Base-by-base conservation (phyloP, 495 filamentous ascomycete species). In the Sporormia fimetaria region DNA sequence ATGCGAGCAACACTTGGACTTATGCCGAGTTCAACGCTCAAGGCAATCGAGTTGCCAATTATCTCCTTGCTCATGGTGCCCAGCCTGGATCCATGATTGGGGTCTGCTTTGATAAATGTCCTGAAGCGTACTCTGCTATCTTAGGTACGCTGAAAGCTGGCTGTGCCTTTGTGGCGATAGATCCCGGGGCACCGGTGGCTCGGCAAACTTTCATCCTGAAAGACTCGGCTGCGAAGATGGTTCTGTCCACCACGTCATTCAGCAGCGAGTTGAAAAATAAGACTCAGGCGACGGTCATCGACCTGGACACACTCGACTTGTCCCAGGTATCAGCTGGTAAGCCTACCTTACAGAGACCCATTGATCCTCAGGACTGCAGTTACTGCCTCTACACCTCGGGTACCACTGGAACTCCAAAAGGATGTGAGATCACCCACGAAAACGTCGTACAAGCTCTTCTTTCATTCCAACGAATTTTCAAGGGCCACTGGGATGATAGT, bases 341-440 rank as follows among this genome's bases (percentile, higher is more conserved):
- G 20, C 49, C 41, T 3, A 18, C 23, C 3, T 26, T 56, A 9
- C 14, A 23, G 6, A 18, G 53, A 6, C n/a, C 10, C 4, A 44
- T 56, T 16, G 15, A 9, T 18, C 31, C 51, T 4, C 38, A 51
- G 30, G 54, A 77, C 48, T 61, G 68, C 0, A 76, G 70, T 36
- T 87, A 87, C 55, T 83, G 78, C 43, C 65, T 86, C 2, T 92
- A 83, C 59, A 88, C 83, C 0, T 84, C 79, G 2, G 83, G 83
- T n/a, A 83, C 78, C 8, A 87, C 83, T 0, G 83, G 83, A 5
- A 76, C 68, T 0, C 83, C 83, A 0, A 92, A 92, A 50, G 83
- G 83, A 5, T 83, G 80, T 40, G 65, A 80, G 27, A 69, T 87
- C 24, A 82, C 75, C 2, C 83, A 87, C 48, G 67, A 80, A 41